A percentile compares a stretch with the other conserved stretches of the same genome.
phyloP scores from a whole-genome alignment of 179 eudicot species.

The Silene noctiflora region DNA sequence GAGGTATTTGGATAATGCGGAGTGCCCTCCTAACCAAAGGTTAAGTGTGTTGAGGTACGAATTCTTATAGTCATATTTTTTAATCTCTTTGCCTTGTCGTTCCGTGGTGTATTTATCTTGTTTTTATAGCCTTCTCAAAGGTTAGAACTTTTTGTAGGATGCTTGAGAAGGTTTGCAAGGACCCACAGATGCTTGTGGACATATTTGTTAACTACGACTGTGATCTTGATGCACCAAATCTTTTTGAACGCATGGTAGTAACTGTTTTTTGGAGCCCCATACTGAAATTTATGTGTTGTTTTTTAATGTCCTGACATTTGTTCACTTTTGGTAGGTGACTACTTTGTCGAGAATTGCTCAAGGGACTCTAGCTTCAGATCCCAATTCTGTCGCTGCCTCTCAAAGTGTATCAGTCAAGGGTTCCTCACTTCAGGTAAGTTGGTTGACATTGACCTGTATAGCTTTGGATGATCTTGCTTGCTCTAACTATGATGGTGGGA shows the following conservation, averaged over 20 bases:
- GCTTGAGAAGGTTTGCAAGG: slow-evolving; percentile 95
- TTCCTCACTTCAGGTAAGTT: slow-evolving; percentile 85
- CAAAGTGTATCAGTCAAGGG: slow-evolving; percentile 77
- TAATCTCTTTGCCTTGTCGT: slow-evolving; percentile 12
- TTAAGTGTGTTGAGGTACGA: slow-evolving; percentile 71
- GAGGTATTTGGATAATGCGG: slow-evolving; percentile 75
- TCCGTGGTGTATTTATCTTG: slow-evolving; percentile 6
- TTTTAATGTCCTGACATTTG: not conserved
- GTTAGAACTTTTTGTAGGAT: slow-evolving; percentile 51
- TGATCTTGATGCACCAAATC: slow-evolving; percentile 88
- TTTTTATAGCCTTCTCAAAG: slow-evolving; percentile 21
- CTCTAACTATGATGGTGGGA: not conserved
- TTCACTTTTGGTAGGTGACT: slow-evolving; percentile 42
- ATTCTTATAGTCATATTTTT: slow-evolving; percentile 10
- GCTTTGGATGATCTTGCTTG: slow-evolving; percentile 4
- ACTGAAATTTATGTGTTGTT: not conserved
- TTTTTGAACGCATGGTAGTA: slow-evolving; percentile 88
- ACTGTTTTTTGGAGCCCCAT: not conserved
- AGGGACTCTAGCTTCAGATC: slow-evolving; percentile 83
- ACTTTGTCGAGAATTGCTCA: slow-evolving; percentile 83
- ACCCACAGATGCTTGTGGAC: slow-evolving; percentile 96
- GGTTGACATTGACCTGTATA: slow-evolving; percentile 8
- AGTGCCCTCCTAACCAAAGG: slow-evolving; percentile 62
- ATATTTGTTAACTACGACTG: slow-evolving; percentile 92
- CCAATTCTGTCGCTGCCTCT: slow-evolving; percentile 63